Conservation (phyloP, 2,329 filamentous ascomycete genomes). For the Dactylella cylindrospora region DNA sequence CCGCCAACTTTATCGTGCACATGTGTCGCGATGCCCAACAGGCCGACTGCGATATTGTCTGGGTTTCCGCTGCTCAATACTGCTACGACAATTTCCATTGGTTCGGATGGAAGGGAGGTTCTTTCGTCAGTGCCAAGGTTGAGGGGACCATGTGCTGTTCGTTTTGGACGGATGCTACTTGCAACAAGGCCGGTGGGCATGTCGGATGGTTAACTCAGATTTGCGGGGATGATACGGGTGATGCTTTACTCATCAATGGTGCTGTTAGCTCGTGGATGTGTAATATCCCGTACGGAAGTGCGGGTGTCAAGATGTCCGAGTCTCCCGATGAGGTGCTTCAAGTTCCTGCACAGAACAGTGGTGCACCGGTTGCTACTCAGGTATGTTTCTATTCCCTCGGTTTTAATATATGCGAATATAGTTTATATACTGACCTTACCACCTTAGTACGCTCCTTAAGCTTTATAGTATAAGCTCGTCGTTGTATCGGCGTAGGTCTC, state of each 20-base stretch:
- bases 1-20: slow-evolving; percentile 38
- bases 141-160: slow-evolving; percentile 39
- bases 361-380: slow-evolving; percentile 38
- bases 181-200: slow-evolving; percentile 35
- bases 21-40: slow-evolving; percentile 35
- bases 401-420: neutral
- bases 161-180: slow-evolving; percentile 32
- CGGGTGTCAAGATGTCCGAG: slow-evolving; percentile 23
- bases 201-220: slow-evolving; percentile 34
- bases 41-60: slow-evolving; percentile 23
- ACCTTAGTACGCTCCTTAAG: slow-evolving; percentile 28
- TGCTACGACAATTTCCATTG: slow-evolving; percentile 40
- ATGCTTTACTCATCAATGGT: slow-evolving; percentile 23
- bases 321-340: slow-evolving; percentile 21
- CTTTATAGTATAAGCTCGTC: no score
- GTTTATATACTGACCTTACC: neutral
- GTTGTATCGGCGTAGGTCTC: no score
- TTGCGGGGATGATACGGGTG: slow-evolving; percentile 13
- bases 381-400: neutral
- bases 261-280: slow-evolving; percentile 37
- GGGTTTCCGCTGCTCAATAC: slow-evolving; percentile 39
- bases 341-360: slow-evolving; percentile 3
- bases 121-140: slow-evolving; percentile 40
- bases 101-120: slow-evolving; percentile 39
- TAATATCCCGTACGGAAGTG: slow-evolving; percentile 34